Evolutionary conservation across 2,329 filamentous ascomycete species (phyloP), one percentile per base, ranked within the genome.

Genomic region (Phyllosticta ampelicida): DNA sequence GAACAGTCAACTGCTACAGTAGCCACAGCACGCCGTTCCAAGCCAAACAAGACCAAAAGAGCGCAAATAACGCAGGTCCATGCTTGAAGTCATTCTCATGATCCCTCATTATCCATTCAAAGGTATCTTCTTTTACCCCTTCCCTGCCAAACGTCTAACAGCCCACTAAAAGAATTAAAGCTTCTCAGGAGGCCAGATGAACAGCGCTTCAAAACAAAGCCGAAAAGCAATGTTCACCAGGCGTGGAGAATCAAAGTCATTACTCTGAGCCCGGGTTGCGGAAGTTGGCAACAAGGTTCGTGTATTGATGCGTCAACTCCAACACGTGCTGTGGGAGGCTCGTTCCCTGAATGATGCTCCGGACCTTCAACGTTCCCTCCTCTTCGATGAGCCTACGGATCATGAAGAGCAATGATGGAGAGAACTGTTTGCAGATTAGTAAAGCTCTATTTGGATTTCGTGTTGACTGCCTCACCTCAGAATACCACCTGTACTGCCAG

Each of bases 401-500:
- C 2, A 89, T 86, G 72, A 86, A 89, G 56, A 99, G 81, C 50
- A 99, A 80, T 63, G 91, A 86, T 0, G 94, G 94, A 18, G 91
- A 96, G 75, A 99, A 99, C 83, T 86, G 61, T 26, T 10, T 55
- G 9, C 29, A 36, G 11, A n/a, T 44, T 8, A 44, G 36, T 26
- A 44, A 52, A 59, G 26, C 8, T 26, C 26, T 36, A 51, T 23
- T 9, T 29, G 13, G 29, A 26, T 23, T 49, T 44, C 5, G 16
- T 20, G 62, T 64, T n/a, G n/a, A n/a, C n/a, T n/a, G n/a, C n/a
- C 75, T 67, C 72, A 86, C 84, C 81, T 99, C 94, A 59, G 91
- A 96, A 76, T 99, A 99, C 94, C 94, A 99, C 65, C 94, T 82
- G 75, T 96, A 99, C 75, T 99, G 94, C 94, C 94, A 99, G 11